Base-by-base conservation (phyloP, 495 filamentous ascomycete genomes). In the Lichenothelia convexa region DNA sequence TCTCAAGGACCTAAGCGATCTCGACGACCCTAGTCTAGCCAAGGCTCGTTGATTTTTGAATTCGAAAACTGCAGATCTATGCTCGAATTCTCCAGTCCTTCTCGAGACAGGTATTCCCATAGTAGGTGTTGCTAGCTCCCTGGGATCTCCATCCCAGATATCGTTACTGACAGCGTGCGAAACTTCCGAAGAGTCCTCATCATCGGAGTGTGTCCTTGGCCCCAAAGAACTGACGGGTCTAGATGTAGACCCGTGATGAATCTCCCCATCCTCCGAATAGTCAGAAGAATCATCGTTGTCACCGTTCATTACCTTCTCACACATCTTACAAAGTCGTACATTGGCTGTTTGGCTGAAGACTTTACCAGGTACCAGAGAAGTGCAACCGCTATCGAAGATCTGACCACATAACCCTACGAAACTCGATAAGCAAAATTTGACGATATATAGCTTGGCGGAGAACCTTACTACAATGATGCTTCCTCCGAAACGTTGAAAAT, bases 381-480 rank as follows among this genome's bases (percentile, higher is more conserved):
- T 99, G 56, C 91, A 99, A 54, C 92, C 93, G 1, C 82, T 80
- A 57, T 94, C 89, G 51, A 95, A 95, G 26, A 99, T 99, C 50
- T 93, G 91, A 21, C 91, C 91, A 52, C 91, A 77, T 32, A 67
- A 8, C 6, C 30, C 30, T 32, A 32, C 6, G 7, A 27, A 7
- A 27, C 7, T 27, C 24, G 24, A 7, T 7, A 27, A 27, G 7
- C 24, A 27, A 27, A 27, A 27, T 13, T 27, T 13, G 7, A 27
- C 67, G 24, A 7, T 27, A 13, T 7, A 13, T 7, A 27, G 7
- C 13, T 13, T 13, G 7, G 24, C 7, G 24, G 7, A 27, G 7
- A 27, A 12, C 56, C 34, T 73, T 80, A 48, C 91, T 73, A 51
- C 91, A 99, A 50, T 99, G 91, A 57, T 99, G 91, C 50, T 95